Evolutionary conservation across 192 early-diverging fungal species (phyloP).

Genomic region (Coemansia erecta): DNA sequence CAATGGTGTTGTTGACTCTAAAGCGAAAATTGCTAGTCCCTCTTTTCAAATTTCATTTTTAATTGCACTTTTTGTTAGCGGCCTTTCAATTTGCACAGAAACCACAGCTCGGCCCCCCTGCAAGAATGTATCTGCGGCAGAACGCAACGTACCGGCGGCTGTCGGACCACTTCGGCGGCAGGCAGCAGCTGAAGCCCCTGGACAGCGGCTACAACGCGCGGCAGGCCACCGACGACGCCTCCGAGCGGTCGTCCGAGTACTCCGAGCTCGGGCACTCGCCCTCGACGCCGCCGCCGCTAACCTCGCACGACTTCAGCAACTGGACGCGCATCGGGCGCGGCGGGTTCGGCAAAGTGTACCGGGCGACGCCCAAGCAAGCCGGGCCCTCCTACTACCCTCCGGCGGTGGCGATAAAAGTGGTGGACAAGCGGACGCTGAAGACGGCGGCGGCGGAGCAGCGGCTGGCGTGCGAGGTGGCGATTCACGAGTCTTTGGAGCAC

Average conservation of each 20-base stretch:
- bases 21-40: no score
- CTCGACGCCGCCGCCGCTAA: background rate
- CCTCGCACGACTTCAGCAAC: slow-evolving; percentile 25
- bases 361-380: slow-evolving; percentile 16
- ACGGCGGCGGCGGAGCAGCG: slow-evolving; percentile 38
- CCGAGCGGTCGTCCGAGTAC: background rate
- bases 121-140: slow-evolving; percentile 28
- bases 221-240: background rate
- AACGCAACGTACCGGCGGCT: slow-evolving; percentile 27
- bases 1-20: no score
- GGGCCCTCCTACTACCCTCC: slow-evolving; percentile 1
- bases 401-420: slow-evolving; percentile 36
- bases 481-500: slow-evolving; percentile 65
- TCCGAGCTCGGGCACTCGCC: no score
- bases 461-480: slow-evolving; percentile 63
- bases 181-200: background rate
- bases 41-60: no score
- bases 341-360: slow-evolving; percentile 48
- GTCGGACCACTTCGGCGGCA: slow-evolving; percentile 18
- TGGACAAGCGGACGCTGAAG: slow-evolving; percentile 39
- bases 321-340: slow-evolving; percentile 49
- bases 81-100: background rate
- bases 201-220: background rate
- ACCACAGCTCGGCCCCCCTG: no score
- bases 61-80: no score